Conservation (phyloP, 1,284 basidiomycete genomes). For the Cutaneotrichosporon cutaneum region DNA sequence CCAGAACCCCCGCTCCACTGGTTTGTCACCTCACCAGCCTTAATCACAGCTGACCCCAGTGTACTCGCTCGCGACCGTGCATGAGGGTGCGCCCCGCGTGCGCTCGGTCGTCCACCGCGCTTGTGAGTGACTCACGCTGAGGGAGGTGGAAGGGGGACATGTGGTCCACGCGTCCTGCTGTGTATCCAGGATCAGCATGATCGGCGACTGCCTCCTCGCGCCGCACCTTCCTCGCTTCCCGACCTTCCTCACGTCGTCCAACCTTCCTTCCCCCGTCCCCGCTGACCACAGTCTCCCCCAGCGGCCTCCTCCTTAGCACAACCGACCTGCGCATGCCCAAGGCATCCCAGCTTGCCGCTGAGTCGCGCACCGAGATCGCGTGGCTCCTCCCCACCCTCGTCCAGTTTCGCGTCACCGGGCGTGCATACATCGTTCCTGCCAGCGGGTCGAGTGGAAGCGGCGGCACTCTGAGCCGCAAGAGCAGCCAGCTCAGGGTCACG, state of each 20-base stretch:
- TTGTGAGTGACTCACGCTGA: constrained; percentile 27
- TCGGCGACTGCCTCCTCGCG: no score
- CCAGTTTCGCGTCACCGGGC: constrained; percentile 48
- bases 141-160: background rate
- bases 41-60: constrained; percentile 29
- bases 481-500: background rate
- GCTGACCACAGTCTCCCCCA: constrained; percentile 3
- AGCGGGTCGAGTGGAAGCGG: background rate
- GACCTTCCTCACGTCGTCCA: background rate
- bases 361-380: constrained; percentile 39
- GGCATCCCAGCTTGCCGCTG: constrained; percentile 36
- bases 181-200: no score
- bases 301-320: constrained; percentile 40
- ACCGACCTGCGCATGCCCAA: constrained; percentile 52
- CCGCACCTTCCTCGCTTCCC: background rate
- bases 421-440: constrained; percentile 35
- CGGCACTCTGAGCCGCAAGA: background rate
- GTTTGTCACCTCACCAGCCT: background rate
- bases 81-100: constrained; percentile 40
- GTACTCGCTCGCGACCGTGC: constrained; percentile 42
- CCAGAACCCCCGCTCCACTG: background rate
- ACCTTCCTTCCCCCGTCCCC: background rate
- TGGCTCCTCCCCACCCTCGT: constrained; percentile 48
- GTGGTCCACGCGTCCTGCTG: no score
- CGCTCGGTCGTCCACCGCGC: constrained; percentile 47